Percentiles rank a stretch among this genome's conserved stretches.
Conservation (phyloP, 495 filamentous ascomycete genomes). For the Terfezia boudieri region DNA sequence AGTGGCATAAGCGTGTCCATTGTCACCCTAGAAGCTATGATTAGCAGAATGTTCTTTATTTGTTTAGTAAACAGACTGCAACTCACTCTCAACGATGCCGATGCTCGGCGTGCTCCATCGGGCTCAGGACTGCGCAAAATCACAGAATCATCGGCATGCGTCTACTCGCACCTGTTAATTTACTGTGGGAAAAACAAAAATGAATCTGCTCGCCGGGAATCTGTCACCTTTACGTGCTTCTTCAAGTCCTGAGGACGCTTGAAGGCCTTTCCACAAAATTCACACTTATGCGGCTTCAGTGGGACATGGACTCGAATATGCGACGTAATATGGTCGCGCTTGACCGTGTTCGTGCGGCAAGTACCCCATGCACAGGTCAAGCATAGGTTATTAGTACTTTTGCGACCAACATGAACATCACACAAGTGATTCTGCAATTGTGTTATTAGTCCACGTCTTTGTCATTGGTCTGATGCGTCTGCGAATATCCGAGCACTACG, state of each 20-base stretch:
- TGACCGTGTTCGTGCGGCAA: constrained; percentile 90
- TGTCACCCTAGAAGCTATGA: constrained; percentile 17
- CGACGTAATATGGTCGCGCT: constrained; percentile 98
- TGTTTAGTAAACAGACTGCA: not conserved
- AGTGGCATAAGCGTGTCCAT: not conserved
- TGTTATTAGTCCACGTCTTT: not conserved
- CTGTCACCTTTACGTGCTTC: constrained; percentile 76
- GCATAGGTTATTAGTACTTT: constrained; percentile 97
- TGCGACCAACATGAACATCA: constrained; percentile 93
- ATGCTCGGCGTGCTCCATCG: constrained; percentile 18
- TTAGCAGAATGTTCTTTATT: not conserved
- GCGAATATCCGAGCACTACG: not conserved
- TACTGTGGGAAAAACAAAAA: not conserved
- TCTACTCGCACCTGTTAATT: constrained; percentile 21
- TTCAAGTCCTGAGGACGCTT: constrained; percentile 98
- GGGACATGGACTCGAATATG: constrained; percentile 98
- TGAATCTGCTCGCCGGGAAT: not conserved
- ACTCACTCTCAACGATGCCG: not conserved
- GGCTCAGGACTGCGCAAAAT: constrained; percentile 51
- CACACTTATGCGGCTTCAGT: constrained; percentile 93
- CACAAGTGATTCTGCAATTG: constrained; percentile 74
- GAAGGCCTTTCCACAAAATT: constrained; percentile 96
- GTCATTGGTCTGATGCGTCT: not conserved
- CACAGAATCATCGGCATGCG: constrained; percentile 95
- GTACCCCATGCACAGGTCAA: constrained; percentile 92